phyloP scores from a whole-genome alignment of 495 filamentous ascomycete genomes.

The Chaetomium tenue region DNA sequence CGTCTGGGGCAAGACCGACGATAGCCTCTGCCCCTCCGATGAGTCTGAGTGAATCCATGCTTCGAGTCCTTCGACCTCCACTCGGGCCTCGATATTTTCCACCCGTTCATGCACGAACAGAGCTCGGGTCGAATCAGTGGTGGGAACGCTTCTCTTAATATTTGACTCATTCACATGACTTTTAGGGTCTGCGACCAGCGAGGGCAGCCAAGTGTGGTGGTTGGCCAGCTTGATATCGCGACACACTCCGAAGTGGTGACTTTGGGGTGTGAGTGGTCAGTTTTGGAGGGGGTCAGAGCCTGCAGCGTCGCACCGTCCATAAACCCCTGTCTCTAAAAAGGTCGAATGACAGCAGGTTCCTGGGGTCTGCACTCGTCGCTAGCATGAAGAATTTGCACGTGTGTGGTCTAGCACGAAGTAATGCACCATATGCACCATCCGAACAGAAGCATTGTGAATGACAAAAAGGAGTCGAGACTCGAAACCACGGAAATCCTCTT shows the following conservation, averaged over 20 bases:
- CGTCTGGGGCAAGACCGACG: conserved; percentile 11
- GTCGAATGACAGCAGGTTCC: background rate
- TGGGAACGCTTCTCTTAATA: background rate
- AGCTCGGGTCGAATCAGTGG: background rate
- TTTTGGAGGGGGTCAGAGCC: background rate
- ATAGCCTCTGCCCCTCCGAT: conserved; percentile 5
- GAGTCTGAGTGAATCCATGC: background rate
- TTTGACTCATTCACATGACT: conserved; percentile 21
- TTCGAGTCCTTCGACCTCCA: background rate
- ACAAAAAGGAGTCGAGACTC: background rate
- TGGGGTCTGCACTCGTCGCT: background rate
- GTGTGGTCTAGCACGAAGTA: too few relatives aligned
- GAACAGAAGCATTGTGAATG: conserved; percentile 11
- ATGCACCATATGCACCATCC: conserved; percentile 14
- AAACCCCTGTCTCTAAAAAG: background rate
- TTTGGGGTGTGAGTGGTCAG: conserved; percentile 15
- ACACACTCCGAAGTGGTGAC: background rate
- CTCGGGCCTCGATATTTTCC: background rate
- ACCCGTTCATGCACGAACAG: background rate
- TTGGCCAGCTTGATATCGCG: conserved; percentile 8
- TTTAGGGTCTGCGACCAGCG: conserved; percentile 15
- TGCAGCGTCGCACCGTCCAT: conserved; percentile 7
- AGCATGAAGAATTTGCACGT: conserved; percentile 6
- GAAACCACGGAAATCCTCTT: background rate
- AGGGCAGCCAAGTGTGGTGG: conserved; percentile 15